These are phyloP conservation scores for Aechmea fasciata DNA, from an alignment of 176 grass and related monocot species.

Conservation along the genomic window DNA sequence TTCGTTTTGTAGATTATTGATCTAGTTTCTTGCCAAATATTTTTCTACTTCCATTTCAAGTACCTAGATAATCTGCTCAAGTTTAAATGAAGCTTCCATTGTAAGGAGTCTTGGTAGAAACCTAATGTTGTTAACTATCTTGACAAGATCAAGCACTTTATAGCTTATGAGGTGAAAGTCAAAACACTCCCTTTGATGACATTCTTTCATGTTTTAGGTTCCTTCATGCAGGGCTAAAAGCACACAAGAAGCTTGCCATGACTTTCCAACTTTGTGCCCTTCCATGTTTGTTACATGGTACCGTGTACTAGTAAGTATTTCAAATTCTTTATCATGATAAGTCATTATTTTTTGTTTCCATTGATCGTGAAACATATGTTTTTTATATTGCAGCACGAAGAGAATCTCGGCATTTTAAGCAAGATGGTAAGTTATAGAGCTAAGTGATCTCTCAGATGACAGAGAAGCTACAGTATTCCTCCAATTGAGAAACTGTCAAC, in stretches of 20 bases:
- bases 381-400: constrained; percentile 61
- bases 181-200: not conserved
- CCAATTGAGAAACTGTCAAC: no score
- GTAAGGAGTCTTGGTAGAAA: constrained; percentile 1
- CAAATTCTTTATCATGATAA: constrained; percentile 11
- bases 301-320: constrained; percentile 59
- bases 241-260: not conserved
- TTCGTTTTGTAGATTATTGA: not conserved
- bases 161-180: not conserved
- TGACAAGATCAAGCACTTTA: not conserved
- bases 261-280: not conserved
- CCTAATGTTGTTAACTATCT: not conserved
- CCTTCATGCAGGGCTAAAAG: not conserved
- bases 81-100: constrained; percentile 23
- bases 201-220: not conserved
- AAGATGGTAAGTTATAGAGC: constrained; percentile 46
- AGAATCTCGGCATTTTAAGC: constrained; percentile 59
- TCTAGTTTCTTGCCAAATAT: not conserved
- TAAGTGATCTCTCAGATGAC: not conserved
- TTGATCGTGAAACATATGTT: constrained; percentile 13
- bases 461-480: no score
- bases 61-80: not conserved
- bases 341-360: constrained; percentile 2
- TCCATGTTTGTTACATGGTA: not conserved
- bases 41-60: not conserved